These are phyloP conservation scores for Aureobasidium zeae DNA, from an alignment of 2,329 filamentous ascomycete species.

Conservation along the genomic window DNA sequence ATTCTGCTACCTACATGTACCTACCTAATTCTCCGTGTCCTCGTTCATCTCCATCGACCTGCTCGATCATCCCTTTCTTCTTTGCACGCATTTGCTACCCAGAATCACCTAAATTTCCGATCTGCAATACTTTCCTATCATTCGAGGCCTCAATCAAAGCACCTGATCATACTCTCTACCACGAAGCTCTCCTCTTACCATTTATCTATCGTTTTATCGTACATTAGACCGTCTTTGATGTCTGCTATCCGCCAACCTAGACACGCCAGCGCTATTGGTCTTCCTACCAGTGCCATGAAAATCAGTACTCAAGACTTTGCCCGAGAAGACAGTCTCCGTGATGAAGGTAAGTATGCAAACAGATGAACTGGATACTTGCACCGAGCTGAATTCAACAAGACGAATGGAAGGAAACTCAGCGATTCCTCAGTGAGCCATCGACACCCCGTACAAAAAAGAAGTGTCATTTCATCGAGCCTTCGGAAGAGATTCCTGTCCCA, in stretches of 20 bases:
- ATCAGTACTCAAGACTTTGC: background rate
- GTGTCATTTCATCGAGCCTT: constrained; percentile 18
- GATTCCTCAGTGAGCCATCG: background rate
- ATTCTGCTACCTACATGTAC: background rate
- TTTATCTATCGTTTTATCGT: background rate
- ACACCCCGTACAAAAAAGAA: constrained; percentile 16
- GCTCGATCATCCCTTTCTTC: background rate
- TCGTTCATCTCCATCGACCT: background rate
- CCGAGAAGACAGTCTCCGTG: background rate
- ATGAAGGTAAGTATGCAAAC: constrained; percentile 2
- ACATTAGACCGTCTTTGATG: background rate
- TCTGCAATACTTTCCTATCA: too few relatives aligned
- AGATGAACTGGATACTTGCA: background rate
- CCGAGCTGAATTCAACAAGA: background rate
- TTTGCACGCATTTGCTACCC: too few relatives aligned
- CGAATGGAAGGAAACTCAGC: background rate
- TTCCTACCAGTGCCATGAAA: background rate
- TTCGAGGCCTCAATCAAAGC: too few relatives aligned
- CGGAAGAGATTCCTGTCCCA: constrained; percentile 1
- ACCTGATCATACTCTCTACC: too few relatives aligned
- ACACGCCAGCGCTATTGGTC: background rate
- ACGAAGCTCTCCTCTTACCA: background rate
- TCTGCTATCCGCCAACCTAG: background rate
- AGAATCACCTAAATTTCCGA: too few relatives aligned
- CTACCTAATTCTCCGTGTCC: background rate